Conservation (phyloP, 1,139 yeast species). For the Suhomyces atakaporum region DNA sequence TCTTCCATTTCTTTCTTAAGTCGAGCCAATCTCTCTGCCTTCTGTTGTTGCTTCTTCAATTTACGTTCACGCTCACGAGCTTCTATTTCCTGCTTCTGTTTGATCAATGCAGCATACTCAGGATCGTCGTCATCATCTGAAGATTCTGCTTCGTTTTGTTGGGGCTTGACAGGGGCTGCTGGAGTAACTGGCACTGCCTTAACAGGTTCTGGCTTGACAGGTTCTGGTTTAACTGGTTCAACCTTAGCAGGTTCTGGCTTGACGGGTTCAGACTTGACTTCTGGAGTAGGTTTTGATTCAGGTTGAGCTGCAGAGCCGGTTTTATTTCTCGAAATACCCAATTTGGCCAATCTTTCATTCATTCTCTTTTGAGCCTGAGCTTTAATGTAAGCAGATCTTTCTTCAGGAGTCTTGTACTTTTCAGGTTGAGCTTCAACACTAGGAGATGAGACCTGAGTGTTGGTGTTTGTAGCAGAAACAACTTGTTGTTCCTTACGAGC, state of each 20-base stretch:
- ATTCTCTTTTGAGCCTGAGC: slow-evolving; percentile 90
- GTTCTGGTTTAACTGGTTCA: slow-evolving; percentile 1
- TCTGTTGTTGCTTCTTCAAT: slow-evolving; percentile 49
- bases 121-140: slow-evolving; percentile 47
- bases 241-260: slow-evolving; percentile 1
- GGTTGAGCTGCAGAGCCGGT: slow-evolving; percentile 12
- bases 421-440: slow-evolving; percentile 10
- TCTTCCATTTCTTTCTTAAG: slow-evolving; percentile 66
- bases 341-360: slow-evolving; percentile 84
- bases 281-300: slow-evolving; percentile 1
- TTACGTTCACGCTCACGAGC: slow-evolving; percentile 50
- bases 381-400: slow-evolving; percentile 79
- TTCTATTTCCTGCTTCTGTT: slow-evolving; percentile 52
- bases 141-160: slow-evolving; percentile 17
- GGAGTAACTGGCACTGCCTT: slow-evolving; percentile 1
- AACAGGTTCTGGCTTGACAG: slow-evolving; percentile 2
- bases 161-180: slow-evolving; percentile 1
- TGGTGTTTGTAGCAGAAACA: neutral
- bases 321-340: slow-evolving; percentile 63
- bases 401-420: slow-evolving; percentile 50
- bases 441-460: slow-evolving; percentile 3
- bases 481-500: slow-evolving; percentile 12
- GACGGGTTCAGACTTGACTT: neutral
- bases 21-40: slow-evolving; percentile 61
- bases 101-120: slow-evolving; percentile 48